A percentile compares a stretch with the other conserved stretches of the same genome.
Evolutionary conservation across 257 asterid genomes (phyloP).

Genomic region (Przewalskia tangutica): DNA sequence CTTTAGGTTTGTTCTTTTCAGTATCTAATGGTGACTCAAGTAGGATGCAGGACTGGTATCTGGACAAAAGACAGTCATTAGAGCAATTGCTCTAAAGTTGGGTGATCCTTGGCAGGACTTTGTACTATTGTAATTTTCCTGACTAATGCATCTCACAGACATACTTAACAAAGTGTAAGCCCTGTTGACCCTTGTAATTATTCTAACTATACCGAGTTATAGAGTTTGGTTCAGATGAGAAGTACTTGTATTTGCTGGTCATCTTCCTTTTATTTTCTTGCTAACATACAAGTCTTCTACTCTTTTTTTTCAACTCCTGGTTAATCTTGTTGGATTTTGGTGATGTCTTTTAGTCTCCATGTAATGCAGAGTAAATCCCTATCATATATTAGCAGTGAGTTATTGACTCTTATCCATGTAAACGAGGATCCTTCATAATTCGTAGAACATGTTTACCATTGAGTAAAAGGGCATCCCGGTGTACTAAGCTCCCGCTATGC

Average conservation of each 20-base stretch:
- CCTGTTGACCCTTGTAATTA: conserved; percentile 14
- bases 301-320: background rate
- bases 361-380: background rate
- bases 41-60: conserved; percentile 4
- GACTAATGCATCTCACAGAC: conserved; percentile 28
- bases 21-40: conserved; percentile 11
- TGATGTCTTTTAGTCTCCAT: background rate
- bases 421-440: background rate
- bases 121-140: conserved; percentile 32
- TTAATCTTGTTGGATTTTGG: background rate
- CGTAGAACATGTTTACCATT: background rate
- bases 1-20: background rate
- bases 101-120: conserved; percentile 30
- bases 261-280: background rate
- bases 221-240: background rate
- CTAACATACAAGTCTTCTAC: background rate
- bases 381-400: background rate
- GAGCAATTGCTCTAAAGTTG: conserved; percentile 17
- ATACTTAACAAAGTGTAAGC: conserved; percentile 29
- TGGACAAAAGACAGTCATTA: conserved; percentile 2
- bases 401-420: background rate
- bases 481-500: too few relatives aligned
- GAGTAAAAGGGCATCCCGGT: too few relatives aligned
- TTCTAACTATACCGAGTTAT: background rate
- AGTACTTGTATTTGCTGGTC: background rate